Evolutionary conservation across 2,329 filamentous ascomycete genomes (phyloP).

Genomic region (Claviceps pazoutovae): DNA sequence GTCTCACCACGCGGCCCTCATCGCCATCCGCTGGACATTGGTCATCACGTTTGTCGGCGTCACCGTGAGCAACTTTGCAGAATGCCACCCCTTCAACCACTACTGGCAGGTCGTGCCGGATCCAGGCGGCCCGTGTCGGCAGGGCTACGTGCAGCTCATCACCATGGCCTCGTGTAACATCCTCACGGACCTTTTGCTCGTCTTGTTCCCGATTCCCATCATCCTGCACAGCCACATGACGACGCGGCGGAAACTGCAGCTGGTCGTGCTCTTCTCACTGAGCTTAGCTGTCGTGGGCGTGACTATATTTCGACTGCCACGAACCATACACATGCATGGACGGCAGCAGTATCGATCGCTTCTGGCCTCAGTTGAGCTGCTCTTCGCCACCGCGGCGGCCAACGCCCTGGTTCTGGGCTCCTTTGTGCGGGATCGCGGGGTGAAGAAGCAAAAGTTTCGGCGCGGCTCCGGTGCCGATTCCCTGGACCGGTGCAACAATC

Average conservation of each 20-base stretch:
- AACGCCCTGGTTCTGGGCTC: slow-evolving; percentile 86
- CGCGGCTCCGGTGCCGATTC: slow-evolving; percentile 50
- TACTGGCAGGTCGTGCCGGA: slow-evolving; percentile 80
- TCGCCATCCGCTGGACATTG: slow-evolving; percentile 61
- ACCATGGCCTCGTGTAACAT: slow-evolving; percentile 86
- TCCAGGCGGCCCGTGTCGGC: slow-evolving; percentile 71
- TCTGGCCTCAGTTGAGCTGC: slow-evolving; percentile 76
- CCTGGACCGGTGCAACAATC: slow-evolving; percentile 31
- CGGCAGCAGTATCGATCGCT: slow-evolving; percentile 79
- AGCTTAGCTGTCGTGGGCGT: slow-evolving; percentile 69
- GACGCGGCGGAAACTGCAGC: slow-evolving; percentile 62
- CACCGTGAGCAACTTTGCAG: slow-evolving; percentile 64
- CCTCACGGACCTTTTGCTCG: slow-evolving; percentile 73
- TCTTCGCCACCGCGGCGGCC: slow-evolving; percentile 75
- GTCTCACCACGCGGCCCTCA: slow-evolving; percentile 57
- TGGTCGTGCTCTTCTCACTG: slow-evolving; percentile 69
- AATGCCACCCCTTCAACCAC: slow-evolving; percentile 63
- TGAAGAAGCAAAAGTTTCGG: slow-evolving; percentile 80
- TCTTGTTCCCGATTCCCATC: slow-evolving; percentile 80
- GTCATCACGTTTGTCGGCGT: slow-evolving; percentile 67
- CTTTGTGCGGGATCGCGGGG: slow-evolving; percentile 77
- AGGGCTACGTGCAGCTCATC: slow-evolving; percentile 74
- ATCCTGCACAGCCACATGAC: slow-evolving; percentile 68
- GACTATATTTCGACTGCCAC: slow-evolving; percentile 68
- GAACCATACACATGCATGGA: slow-evolving; percentile 56